Evolutionary conservation across 179 eudicot species (phyloP).

Genomic region (Silene noctiflora): DNA sequence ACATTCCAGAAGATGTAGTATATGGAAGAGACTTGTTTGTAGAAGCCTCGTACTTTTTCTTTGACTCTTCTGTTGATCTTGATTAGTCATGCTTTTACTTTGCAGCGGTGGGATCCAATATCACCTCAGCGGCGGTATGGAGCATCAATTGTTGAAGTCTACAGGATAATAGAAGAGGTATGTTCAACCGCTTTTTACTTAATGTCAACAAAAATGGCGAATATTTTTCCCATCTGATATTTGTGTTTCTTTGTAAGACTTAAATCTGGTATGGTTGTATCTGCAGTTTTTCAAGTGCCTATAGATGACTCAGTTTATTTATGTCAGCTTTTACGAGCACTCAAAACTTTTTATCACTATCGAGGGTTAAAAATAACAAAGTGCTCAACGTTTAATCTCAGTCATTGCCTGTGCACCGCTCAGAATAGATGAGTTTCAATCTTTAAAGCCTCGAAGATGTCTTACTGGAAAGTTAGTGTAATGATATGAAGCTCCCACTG

Average conservation of each 20-base stretch:
- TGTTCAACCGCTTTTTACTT: constrained; percentile 16
- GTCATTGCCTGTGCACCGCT: neutral
- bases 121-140: constrained; percentile 97
- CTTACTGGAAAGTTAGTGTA: neutral
- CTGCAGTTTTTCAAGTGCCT: neutral
- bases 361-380: neutral
- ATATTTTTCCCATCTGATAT: neutral
- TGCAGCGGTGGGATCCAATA: constrained; percentile 84
- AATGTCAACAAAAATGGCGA: neutral
- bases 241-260: neutral
- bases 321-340: neutral
- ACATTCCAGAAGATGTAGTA: neutral
- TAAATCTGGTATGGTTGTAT: neutral
- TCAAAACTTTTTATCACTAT: neutral
- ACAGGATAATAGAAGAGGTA: constrained; percentile 98
- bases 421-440: neutral
- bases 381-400: neutral
- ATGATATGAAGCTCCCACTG: constrained; percentile 1
- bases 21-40: neutral
- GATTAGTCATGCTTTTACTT: constrained; percentile 23
- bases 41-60: constrained; percentile 1
- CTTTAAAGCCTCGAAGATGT: neutral
- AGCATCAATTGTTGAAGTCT: constrained; percentile 97
- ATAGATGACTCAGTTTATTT: neutral
- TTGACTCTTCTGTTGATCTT: constrained; percentile 10